A percentile compares a stretch with the other conserved stretches of the same genome.
Conservation (phyloP, 192 early-diverging fungal species). For the Coemansia sp. region DNA sequence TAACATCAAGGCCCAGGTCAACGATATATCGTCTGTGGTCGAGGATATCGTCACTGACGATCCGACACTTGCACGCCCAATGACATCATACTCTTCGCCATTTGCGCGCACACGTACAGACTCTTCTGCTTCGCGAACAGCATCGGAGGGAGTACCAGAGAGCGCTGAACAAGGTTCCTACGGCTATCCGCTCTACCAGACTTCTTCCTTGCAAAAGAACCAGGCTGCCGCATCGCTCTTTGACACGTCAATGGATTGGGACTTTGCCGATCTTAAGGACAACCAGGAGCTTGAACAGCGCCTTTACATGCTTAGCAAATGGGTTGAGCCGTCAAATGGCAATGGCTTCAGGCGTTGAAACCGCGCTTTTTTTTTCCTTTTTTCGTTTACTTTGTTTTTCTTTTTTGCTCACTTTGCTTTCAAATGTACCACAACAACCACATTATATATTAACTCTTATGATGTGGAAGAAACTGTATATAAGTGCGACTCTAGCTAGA, state of each 20-base stretch:
- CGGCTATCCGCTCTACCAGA: slow-evolving; percentile 53
- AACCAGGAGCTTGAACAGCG: slow-evolving; percentile 56
- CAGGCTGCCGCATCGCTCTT: slow-evolving; percentile 21
- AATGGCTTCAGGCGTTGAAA: slow-evolving; percentile 1
- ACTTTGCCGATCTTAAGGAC: slow-evolving; percentile 50
- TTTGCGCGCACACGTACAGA: slow-evolving; percentile 37
- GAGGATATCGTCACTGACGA: slow-evolving; percentile 40
- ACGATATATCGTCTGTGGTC: slow-evolving; percentile 47
- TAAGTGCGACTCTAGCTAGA: too few relatives aligned
- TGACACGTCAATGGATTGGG: slow-evolving; percentile 50
- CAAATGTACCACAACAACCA: slow-evolving; percentile 4
- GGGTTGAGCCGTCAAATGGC: slow-evolving; percentile 42
- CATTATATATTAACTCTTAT: not conserved
- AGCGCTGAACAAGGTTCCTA: slow-evolving; percentile 19
- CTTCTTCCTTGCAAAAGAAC: slow-evolving; percentile 38
- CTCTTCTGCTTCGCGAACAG: slow-evolving; percentile 38
- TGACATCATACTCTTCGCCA: slow-evolving; percentile 25
- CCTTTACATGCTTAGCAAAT: slow-evolving; percentile 53
- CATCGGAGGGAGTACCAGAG: slow-evolving; percentile 2
- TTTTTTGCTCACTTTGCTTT: not conserved
- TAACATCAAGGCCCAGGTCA: slow-evolving; percentile 51
- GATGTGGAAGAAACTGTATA: too few relatives aligned
- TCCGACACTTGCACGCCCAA: slow-evolving; percentile 17
- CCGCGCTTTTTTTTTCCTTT: not conserved
- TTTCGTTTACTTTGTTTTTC: not conserved